These are phyloP conservation scores for Trichoderma polysporum DNA, from an alignment of 2,329 filamentous ascomycete genomes.

Conservation along the genomic window DNA sequence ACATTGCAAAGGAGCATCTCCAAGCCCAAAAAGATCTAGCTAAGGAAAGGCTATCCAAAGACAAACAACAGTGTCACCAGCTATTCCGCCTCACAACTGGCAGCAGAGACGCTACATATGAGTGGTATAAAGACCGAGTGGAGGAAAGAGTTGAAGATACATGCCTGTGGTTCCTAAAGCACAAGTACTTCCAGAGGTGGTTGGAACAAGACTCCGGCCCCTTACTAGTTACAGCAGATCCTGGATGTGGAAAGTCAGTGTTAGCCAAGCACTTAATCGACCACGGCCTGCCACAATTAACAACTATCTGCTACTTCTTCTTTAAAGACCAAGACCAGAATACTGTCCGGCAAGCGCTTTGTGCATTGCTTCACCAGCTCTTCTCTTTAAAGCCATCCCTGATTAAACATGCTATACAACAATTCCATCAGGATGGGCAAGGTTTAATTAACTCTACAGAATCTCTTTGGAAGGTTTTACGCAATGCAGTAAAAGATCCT, in stretches of 20 bases:
- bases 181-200: slow-evolving; percentile 35
- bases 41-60: neutral
- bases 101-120: slow-evolving; percentile 27
- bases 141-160: slow-evolving; percentile 27
- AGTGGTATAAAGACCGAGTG: too few relatives aligned
- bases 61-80: slow-evolving; percentile 22
- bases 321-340: slow-evolving; percentile 43
- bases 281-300: slow-evolving; percentile 27
- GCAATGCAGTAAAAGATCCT: slow-evolving; percentile 28
- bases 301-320: slow-evolving; percentile 44
- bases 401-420: slow-evolving; percentile 35
- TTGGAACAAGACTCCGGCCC: slow-evolving; percentile 29
- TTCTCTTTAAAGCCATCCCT: too few relatives aligned
- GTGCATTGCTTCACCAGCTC: slow-evolving; percentile 40
- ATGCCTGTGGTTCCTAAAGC: slow-evolving; percentile 37
- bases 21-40: slow-evolving; percentile 7
- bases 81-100: slow-evolving; percentile 22
- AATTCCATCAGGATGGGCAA: slow-evolving; percentile 29
- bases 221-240: slow-evolving; percentile 39
- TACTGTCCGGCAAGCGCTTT: slow-evolving; percentile 37
- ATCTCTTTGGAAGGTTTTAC: slow-evolving; percentile 38
- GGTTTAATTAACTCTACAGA: slow-evolving; percentile 26
- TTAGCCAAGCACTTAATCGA: too few relatives aligned
- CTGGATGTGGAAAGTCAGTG: slow-evolving; percentile 42
- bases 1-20: too few relatives aligned